Percentiles rank a stretch among this genome's conserved stretches.
Evolutionary conservation across 2,329 filamentous ascomycete species (phyloP).

Genomic region (Hypoxylon sp.): DNA sequence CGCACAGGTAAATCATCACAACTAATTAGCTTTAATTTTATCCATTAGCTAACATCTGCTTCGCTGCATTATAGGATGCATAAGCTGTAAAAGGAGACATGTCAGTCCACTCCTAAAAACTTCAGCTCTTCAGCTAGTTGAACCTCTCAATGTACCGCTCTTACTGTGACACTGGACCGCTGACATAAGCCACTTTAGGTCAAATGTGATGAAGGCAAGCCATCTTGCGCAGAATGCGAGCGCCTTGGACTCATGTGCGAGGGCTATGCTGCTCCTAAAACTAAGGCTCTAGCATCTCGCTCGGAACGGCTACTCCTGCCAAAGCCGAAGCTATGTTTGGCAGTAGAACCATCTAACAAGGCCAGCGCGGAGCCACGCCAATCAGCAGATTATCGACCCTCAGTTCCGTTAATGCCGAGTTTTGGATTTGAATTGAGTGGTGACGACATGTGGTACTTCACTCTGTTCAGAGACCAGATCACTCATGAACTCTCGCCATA

Average conservation of each 20-base stretch:
- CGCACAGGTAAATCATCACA: slow-evolving; percentile 45
- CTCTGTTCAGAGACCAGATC: slow-evolving; percentile 47
- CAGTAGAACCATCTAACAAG: slow-evolving; percentile 10
- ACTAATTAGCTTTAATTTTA: slow-evolving; percentile 16
- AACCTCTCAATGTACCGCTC: not conserved
- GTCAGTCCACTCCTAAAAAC: slow-evolving; percentile 33
- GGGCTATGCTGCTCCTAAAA: slow-evolving; percentile 50
- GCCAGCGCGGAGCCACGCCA: slow-evolving; percentile 19
- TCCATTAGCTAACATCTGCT: slow-evolving; percentile 23
- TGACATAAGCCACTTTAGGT: slow-evolving; percentile 38
- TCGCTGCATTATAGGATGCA: slow-evolving; percentile 39
- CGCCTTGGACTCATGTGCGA: slow-evolving; percentile 53
- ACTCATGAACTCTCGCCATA: slow-evolving; percentile 47
- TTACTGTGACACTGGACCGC: not conserved
- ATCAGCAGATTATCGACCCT: slow-evolving; percentile 16
- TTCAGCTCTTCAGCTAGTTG: not conserved
- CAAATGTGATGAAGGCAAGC: slow-evolving; percentile 54
- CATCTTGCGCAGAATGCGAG: slow-evolving; percentile 52
- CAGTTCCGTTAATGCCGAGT: slow-evolving; percentile 31
- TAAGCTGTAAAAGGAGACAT: slow-evolving; percentile 51
- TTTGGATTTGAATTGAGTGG: slow-evolving; percentile 44
- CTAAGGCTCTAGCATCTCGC: slow-evolving; percentile 27
- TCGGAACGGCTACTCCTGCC: slow-evolving; percentile 44
- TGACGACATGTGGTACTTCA: slow-evolving; percentile 50
- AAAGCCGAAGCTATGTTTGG: slow-evolving; percentile 38